Base-by-base conservation (phyloP, 1,139 yeast species). In the Candida tetrigidarum region DNA sequence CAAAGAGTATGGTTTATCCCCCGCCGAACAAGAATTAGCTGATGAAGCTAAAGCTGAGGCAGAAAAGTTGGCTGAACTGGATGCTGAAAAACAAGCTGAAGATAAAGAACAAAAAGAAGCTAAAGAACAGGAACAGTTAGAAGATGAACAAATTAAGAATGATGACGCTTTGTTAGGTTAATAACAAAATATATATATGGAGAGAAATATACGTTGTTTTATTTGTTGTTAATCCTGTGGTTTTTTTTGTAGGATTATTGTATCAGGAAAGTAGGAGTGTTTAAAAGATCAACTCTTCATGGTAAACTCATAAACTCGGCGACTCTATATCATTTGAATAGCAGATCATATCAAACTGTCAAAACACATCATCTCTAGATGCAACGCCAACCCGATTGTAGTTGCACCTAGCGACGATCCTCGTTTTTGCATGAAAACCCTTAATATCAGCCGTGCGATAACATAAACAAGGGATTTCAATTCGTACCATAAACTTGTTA, bases 31-130 rank as follows among this genome's bases (percentile, higher is more conserved):
- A 25, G 54, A 44, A 18, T 22, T 38, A n/a, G 15, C 15, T 2
- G 52, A 51, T 2, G 54, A 55, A 36, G 47, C 43, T n/a, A 35
- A 42, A 37, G 50, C 52, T 14, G 45, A 51, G 22, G 48, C 45
- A 20, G 51, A 44, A n/a, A 44, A 42, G 36, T 43, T 37, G 20
- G 32, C 37, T 28, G 46, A 43, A 29, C 33, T 25, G 16, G 50
- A 34, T 20, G 34, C 10, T 18, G 42, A 23, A n/a, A 37, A 41
- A 20, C 29, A 16, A 15, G 27, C 19, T 5, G 30, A 26, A 20
- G 34, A 15, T 4, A 18, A 42, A 7, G 41, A 40, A 37, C 37
- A 48, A 32, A 30, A 45, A 37, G 45, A 49, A 48, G 41, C 53
- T 14, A 29, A 27, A n/a, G 25, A 14, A 7, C 34, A 41, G 27